Conservation (phyloP, 164 flowering plant species). For the Saururus chinensis region DNA sequence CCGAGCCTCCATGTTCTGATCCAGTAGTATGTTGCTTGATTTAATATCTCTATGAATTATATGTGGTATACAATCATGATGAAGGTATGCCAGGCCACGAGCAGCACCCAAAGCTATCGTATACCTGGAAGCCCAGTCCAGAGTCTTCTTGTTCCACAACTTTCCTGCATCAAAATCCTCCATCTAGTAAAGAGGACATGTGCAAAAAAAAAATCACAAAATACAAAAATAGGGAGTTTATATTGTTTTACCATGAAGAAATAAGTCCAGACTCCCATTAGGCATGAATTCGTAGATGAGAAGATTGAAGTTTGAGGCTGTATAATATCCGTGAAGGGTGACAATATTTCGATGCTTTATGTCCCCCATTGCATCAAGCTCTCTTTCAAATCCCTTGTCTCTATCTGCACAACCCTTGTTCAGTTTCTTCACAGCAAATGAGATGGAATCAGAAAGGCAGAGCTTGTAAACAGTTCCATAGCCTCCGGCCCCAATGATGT, state of each 20-base stretch:
- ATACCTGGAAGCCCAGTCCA: constrained; percentile 81
- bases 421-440: constrained; percentile 76
- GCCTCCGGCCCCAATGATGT: constrained; percentile 83
- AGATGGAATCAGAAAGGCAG: constrained; percentile 33
- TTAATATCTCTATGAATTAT: constrained; percentile 95
- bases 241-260: constrained; percentile 51
- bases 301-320: constrained; percentile 64
- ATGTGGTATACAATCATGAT: constrained; percentile 93
- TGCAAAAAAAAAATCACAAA: background rate
- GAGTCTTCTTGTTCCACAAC: constrained; percentile 28
- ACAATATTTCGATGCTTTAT: constrained; percentile 88
- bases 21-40: constrained; percentile 85
- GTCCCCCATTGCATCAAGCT: constrained; percentile 85
- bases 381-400: constrained; percentile 85
- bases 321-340: constrained; percentile 80
- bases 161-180: constrained; percentile 39
- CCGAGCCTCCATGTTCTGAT: constrained; percentile 77
- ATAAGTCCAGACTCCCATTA: constrained; percentile 68
- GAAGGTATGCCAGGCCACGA: constrained; percentile 85
- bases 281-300: constrained; percentile 94
- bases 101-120: constrained; percentile 88
- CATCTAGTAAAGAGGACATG: background rate
- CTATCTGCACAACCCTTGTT: constrained; percentile 52
- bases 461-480: constrained; percentile 72
- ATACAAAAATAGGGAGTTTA: background rate